Base-by-base conservation (phyloP, 768 basidiomycete genomes). In the Pleurotus ostreatus region DNA sequence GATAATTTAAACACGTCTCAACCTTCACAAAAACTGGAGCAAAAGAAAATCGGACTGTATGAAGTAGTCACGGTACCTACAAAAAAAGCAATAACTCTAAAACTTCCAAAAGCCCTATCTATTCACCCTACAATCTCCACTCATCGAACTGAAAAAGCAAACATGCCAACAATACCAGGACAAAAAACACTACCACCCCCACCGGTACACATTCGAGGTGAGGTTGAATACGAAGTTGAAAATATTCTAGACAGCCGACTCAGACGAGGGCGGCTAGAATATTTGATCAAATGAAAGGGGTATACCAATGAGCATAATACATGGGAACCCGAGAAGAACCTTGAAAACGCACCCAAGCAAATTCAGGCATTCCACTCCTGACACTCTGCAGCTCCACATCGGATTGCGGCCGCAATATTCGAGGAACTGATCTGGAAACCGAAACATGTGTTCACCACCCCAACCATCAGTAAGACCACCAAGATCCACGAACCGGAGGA, bases 91-190 rank as follows among this genome's bases (percentile, higher is more conserved):
- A 20, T 20, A 20, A 20, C 40, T 2, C 59, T 64, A 9, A 47
- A 53, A 22, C 61, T 67, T 12, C 64, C 63, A 1, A 22, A 41
- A 1, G 47, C 55, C 1, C 47, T 65, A 12, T 46, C 58, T 2
- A 38, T 66, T 20, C 64, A 65, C 46, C 20, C 20, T 20, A 20
- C 20, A 20, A 20, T 20, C 20, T 20, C 20, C 20, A 20, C 20
- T 20, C 20, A 62, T 60, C 49, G 25, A 46, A 60, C 13, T 26
- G 56, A 25, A 40, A 11, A 40, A 11, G n/a, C 12, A 40, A n/a
- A 20, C 20, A 20, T 20, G 20, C 20, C 20, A 20, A 20, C 20
- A 20, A 20, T 20, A 20, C 20, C 20, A 20, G 20, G 20, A 20
- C 20, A 20, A 20, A 20, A 20, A 20, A 20, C 20, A 20, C 20